Percentiles rank a stretch among this genome's conserved stretches.
These are phyloP conservation scores for Xylariaceae sp. DNA, from an alignment of 2,329 filamentous ascomycete species.

Conservation along the genomic window DNA sequence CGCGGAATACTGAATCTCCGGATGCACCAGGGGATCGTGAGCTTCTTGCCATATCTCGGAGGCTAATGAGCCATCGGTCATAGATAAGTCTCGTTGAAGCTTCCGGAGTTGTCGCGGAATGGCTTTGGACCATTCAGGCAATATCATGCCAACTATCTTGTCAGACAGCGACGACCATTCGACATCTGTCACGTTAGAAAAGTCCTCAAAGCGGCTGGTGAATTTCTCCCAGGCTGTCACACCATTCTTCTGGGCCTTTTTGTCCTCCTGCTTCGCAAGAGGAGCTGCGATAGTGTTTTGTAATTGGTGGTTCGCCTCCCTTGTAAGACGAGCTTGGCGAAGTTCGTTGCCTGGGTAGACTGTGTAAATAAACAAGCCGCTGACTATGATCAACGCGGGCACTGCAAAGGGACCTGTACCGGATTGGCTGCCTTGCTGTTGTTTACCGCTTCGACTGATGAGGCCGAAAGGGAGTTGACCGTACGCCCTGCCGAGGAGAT, in stretches of 20 bases:
- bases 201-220: constrained; percentile 43
- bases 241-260: constrained; percentile 14
- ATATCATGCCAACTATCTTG: constrained; percentile 61
- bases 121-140: constrained; percentile 76
- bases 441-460: constrained; percentile 23
- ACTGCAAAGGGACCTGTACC: constrained; percentile 30
- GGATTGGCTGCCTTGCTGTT: constrained; percentile 17
- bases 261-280: constrained; percentile 8
- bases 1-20: constrained; percentile 80
- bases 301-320: constrained; percentile 12
- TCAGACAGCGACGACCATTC: constrained; percentile 53
- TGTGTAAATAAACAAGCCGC: constrained; percentile 36
- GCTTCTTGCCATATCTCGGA: constrained; percentile 93
- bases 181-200: constrained; percentile 50
- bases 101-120: constrained; percentile 75
- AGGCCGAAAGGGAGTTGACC: constrained; percentile 25
- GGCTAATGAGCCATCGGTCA: constrained; percentile 80
- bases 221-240: constrained; percentile 45
- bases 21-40: constrained; percentile 74
- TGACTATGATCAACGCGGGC: constrained; percentile 31
- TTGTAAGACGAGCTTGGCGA: constrained; percentile 23
- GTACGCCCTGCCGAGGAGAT: constrained; percentile 2
- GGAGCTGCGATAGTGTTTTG: constrained; percentile 16
- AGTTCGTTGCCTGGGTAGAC: constrained; percentile 37
- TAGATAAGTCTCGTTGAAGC: constrained; percentile 79